phyloP scores from a whole-genome alignment of 805 yeast genomes.

The Ogataea nitratoaversa region DNA sequence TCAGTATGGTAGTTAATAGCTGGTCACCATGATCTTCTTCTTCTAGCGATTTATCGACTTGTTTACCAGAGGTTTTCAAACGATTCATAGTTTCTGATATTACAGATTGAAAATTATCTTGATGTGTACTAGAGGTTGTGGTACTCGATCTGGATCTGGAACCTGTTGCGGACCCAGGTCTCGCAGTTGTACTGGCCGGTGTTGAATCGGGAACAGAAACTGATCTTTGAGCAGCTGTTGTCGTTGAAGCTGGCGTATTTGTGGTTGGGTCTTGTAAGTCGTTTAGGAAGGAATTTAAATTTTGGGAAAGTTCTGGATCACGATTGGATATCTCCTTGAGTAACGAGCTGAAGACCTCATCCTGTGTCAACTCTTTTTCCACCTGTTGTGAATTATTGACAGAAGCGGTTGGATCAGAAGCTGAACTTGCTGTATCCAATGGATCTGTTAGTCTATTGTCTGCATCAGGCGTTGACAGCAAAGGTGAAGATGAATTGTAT shows the following conservation, averaged over 20 bases:
- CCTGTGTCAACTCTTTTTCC: slow-evolving; percentile 14
- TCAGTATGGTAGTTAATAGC: slow-evolving; percentile 56
- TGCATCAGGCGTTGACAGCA: not conserved
- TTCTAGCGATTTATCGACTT: slow-evolving; percentile 56
- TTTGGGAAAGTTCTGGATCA: slow-evolving; percentile 28
- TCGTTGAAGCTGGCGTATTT: slow-evolving; percentile 1
- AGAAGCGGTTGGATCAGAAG: slow-evolving; percentile 1
- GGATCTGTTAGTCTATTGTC: not conserved
- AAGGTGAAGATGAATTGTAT: not conserved
- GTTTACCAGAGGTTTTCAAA: slow-evolving; percentile 69
- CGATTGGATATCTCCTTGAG: slow-evolving; percentile 20
- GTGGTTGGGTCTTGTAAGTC: slow-evolving; percentile 25
- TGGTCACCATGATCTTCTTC: slow-evolving; percentile 39
- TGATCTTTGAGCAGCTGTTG: not conserved
- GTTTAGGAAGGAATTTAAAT: slow-evolving; percentile 19
- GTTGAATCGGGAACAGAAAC: slow-evolving; percentile 8
- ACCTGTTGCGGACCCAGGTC: slow-evolving; percentile 1
- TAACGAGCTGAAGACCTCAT: slow-evolving; percentile 21
- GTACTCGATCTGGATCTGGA: slow-evolving; percentile 18
- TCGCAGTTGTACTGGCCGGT: slow-evolving; percentile 10
- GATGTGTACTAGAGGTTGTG: not conserved
- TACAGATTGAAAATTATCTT: slow-evolving; percentile 57
- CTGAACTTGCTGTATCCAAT: too few species aligned
- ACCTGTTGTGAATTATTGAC: slow-evolving; percentile 14
- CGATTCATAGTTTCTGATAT: slow-evolving; percentile 78